Conservation (phyloP, 495 filamentous ascomycete species). For the Annulohypoxylon moriforme region DNA sequence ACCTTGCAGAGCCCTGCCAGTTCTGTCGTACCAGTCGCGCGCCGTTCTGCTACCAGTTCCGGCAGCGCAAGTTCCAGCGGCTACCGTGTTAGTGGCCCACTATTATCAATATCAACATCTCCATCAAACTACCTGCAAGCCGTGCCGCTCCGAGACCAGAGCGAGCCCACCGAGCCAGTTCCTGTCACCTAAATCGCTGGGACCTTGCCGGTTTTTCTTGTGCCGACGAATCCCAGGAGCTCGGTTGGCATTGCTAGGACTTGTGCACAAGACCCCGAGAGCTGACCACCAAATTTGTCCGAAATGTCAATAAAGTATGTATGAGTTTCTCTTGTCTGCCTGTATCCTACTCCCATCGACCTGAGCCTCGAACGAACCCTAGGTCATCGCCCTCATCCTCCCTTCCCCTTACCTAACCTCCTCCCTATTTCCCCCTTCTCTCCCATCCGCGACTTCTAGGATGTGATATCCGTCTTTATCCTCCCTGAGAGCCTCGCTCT, state of each 20-base stretch:
- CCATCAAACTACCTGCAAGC: constrained; percentile 49
- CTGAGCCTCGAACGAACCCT: constrained; percentile 24
- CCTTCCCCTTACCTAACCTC: constrained; percentile 33
- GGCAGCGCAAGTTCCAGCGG: constrained; percentile 40
- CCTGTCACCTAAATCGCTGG: constrained; percentile 39
- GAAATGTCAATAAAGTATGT: constrained; percentile 79
- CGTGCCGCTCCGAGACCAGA: constrained; percentile 48
- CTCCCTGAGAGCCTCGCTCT: constrained; percentile 44
- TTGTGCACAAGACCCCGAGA: constrained; percentile 50
- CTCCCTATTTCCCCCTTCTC: constrained; percentile 33
- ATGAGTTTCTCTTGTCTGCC: constrained; percentile 40
- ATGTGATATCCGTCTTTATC: constrained; percentile 43
- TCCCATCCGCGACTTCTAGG: constrained; percentile 31
- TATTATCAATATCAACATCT: constrained; percentile 46
- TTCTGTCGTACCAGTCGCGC: constrained; percentile 31
- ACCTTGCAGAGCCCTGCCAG: constrained; percentile 34
- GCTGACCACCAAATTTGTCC: constrained; percentile 55
- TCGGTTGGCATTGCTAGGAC: constrained; percentile 46
- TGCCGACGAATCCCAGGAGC: constrained; percentile 52
- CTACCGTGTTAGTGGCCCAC: constrained; percentile 46
- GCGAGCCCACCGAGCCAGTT: constrained; percentile 43
- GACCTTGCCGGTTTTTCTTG: constrained; percentile 47
- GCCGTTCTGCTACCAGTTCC: constrained; percentile 41
- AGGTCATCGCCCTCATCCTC: constrained; percentile 22
- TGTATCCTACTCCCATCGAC: constrained; percentile 34